Evolutionary conservation across 1,284 basidiomycete genomes (phyloP).

Genomic region (Heimioporus punctisporus): DNA sequence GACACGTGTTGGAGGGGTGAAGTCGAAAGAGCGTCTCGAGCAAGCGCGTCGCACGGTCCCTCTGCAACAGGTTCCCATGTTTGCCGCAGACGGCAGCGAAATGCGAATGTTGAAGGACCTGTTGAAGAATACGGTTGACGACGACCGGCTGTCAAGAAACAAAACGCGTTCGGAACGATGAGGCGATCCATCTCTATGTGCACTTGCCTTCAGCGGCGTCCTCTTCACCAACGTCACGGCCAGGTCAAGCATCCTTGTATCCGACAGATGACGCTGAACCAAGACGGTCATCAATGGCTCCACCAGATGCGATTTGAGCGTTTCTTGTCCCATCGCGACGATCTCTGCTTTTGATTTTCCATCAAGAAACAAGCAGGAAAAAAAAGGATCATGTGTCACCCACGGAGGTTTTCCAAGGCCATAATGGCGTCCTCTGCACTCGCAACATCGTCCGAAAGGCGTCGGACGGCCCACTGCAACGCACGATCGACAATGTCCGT

Average conservation of each 20-base stretch:
- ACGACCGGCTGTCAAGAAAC: conserved; percentile 47
- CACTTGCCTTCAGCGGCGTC: conserved; percentile 62
- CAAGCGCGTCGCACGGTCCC: conserved; percentile 53
- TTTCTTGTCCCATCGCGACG: conserved; percentile 30
- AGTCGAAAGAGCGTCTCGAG: conserved; percentile 71
- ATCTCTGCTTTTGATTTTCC: conserved; percentile 22
- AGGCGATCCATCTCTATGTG: too few species aligned
- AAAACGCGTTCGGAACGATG: neutral
- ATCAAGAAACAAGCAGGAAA: neutral
- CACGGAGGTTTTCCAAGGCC: conserved; percentile 42
- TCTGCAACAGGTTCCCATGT: conserved; percentile 25
- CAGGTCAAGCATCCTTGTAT: conserved; percentile 49
- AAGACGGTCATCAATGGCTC: conserved; percentile 77
- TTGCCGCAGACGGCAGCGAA: conserved; percentile 49
- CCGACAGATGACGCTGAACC: conserved; percentile 60
- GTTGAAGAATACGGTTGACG: conserved; percentile 67
- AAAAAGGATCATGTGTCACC: conserved; percentile 21
- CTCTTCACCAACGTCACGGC: conserved; percentile 44
- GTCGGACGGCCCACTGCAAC: conserved; percentile 51
- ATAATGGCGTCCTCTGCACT: conserved; percentile 15
- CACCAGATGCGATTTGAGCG: conserved; percentile 60
- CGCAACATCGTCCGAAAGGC: conserved; percentile 36
- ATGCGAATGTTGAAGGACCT: conserved; percentile 58
- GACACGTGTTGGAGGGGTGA: conserved; percentile 81
- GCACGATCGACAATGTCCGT: conserved; percentile 44